Conservation (phyloP, 805 yeast species). For the Gaillardinia entomophila region DNA sequence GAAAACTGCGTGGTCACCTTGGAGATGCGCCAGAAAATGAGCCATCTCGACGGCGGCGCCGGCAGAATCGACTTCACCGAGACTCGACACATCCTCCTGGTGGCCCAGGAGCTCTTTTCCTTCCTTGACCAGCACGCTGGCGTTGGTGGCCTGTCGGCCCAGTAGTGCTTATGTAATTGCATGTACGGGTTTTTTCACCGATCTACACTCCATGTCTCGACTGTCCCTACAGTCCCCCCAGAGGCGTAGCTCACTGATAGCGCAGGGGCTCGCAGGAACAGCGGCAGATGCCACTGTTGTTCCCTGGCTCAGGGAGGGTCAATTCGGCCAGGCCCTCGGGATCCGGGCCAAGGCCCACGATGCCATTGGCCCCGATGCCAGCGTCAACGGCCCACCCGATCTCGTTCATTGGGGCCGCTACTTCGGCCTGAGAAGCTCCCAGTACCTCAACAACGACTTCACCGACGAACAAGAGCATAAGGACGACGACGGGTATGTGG, state of each 20-base stretch:
- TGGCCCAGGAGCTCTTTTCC: conserved; percentile 20
- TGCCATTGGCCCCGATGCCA: conserved; percentile 5
- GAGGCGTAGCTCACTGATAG: too few relatives aligned
- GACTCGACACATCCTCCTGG: conserved; percentile 12
- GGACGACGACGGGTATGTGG: conserved; percentile 36
- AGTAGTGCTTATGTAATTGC: too few relatives aligned
- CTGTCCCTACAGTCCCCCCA: too few relatives aligned
- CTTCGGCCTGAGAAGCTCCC: conserved; percentile 23
- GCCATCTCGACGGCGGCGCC: conserved; percentile 12
- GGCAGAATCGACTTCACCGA: conserved; percentile 16
- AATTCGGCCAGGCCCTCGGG: conserved; percentile 24
- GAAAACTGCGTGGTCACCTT: conserved; percentile 48
- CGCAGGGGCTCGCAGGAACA: too few relatives aligned
- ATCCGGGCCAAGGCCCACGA: conserved; percentile 18
- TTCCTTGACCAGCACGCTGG: too few relatives aligned
- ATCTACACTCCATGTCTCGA: too few relatives aligned
- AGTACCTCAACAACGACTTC: conserved; percentile 23
- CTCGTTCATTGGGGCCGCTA: conserved; percentile 33
- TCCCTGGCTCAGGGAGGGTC: conserved; percentile 23
- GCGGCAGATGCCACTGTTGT: conserved; percentile 10
- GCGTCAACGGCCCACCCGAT: conserved; percentile 30
- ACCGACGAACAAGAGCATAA: conserved; percentile 7
- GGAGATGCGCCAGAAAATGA: conserved; percentile 28
- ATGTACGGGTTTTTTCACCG: too few relatives aligned
- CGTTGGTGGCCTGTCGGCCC: too few relatives aligned